Evolutionary conservation across 345 rosid species (phyloP).

Genomic region (Luvunga scandens): DNA sequence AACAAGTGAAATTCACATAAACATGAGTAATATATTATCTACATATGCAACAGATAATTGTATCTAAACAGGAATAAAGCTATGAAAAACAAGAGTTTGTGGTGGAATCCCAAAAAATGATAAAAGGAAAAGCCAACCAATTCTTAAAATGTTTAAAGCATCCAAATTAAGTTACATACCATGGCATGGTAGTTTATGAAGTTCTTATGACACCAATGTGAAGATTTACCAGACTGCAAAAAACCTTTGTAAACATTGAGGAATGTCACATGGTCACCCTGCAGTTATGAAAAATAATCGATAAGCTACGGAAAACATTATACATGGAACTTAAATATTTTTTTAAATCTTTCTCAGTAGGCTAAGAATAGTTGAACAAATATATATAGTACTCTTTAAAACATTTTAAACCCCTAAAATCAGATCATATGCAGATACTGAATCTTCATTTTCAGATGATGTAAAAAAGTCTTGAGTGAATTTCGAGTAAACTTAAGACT

Average conservation of each 20-base stretch:
- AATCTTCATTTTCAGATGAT: neutral
- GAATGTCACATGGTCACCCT: slow-evolving; percentile 96
- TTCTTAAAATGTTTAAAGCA: slow-evolving; percentile 7
- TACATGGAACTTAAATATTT: neutral
- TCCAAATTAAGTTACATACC: slow-evolving; percentile 40
- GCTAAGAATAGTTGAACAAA: too few species aligned
- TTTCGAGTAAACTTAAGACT: neutral
- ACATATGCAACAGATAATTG: slow-evolving; percentile 1
- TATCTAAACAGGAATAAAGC: slow-evolving; percentile 4
- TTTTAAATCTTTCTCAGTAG: neutral
- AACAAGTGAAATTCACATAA: neutral
- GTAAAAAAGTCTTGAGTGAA: neutral
- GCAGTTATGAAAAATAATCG: slow-evolving; percentile 22
- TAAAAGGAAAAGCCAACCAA: neutral
- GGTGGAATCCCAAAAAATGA: neutral
- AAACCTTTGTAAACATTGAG: slow-evolving; percentile 88
- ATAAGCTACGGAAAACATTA: neutral
- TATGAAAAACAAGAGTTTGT: neutral
- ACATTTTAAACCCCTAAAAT: neutral
- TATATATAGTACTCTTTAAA: neutral
- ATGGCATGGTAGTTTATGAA: slow-evolving; percentile 81
- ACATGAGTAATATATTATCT: neutral
- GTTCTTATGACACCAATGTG: slow-evolving; percentile 85
- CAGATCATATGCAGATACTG: neutral
- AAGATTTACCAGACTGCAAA: slow-evolving; percentile 77